Conservation (phyloP, 306 rosid genomes). For the Lathyrus tuberosus region DNA sequence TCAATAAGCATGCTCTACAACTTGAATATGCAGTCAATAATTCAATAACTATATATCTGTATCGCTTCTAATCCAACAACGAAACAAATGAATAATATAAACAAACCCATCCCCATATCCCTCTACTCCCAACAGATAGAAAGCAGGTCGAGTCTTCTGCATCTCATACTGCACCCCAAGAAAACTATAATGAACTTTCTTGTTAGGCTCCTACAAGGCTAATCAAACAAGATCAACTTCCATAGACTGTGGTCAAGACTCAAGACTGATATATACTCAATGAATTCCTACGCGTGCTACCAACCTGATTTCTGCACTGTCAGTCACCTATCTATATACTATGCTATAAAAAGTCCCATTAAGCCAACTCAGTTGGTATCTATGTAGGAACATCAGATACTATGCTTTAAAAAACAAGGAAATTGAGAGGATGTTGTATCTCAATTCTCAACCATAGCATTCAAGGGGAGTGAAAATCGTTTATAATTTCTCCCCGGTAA, state of each 20-base stretch:
- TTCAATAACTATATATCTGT: neutral
- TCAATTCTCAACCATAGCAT: constrained; percentile 3
- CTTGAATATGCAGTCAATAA: constrained; percentile 17
- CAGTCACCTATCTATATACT: constrained; percentile 5
- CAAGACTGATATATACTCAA: neutral
- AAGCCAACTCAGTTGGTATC: too few relatives aligned
- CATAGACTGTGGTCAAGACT: neutral
- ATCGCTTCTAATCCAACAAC: constrained; percentile 3
- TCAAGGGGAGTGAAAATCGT: constrained; percentile 8
- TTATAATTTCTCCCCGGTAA: constrained; percentile 19
- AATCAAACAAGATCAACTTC: constrained; percentile 19
- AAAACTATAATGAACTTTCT: constrained; percentile 16
- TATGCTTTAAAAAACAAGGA: neutral
- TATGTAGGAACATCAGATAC: too few relatives aligned
- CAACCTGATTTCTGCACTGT: neutral
- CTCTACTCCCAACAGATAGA: constrained; percentile 11
- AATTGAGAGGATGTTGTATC: neutral
- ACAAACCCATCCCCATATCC: neutral
- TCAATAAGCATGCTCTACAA: constrained; percentile 14
- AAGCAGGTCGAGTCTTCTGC: neutral
- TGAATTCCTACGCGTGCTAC: neutral
- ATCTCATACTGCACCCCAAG: constrained; percentile 17
- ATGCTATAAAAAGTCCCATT: neutral
- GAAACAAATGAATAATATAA: neutral
- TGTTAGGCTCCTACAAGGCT: constrained; percentile 5